Conservation (phyloP, 2,329 filamentous ascomycete species). For the Diaporthe ampelina region DNA sequence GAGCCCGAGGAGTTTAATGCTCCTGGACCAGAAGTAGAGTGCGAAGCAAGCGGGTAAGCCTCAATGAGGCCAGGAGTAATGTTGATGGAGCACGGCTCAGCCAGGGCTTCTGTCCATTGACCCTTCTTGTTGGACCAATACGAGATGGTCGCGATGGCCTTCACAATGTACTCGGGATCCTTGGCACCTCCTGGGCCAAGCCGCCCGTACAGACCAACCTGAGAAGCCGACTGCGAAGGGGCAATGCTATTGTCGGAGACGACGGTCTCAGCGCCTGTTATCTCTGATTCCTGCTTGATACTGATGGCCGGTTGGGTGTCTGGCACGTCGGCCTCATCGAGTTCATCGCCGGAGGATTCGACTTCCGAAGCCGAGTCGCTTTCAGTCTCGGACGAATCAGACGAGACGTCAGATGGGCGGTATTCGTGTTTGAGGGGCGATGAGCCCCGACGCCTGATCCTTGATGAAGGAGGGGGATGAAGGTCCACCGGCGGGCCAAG, state of each 20-base stretch:
- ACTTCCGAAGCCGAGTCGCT: constrained; percentile 66
- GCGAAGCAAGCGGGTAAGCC: constrained; percentile 61
- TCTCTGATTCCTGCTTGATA: constrained; percentile 59
- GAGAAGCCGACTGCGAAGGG: constrained; percentile 86
- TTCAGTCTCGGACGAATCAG: constrained; percentile 72
- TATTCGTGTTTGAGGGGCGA: constrained; percentile 98
- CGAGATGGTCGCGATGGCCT: constrained; percentile 69
- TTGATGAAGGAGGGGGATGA: constrained; percentile 56
- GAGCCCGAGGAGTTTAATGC: constrained; percentile 52
- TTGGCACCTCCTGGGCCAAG: constrained; percentile 68
- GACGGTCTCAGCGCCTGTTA: constrained; percentile 53
- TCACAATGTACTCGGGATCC: constrained; percentile 57
- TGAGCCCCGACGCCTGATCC: constrained; percentile 80
- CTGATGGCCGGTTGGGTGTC: constrained; percentile 72
- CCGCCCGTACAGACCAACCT: constrained; percentile 62
- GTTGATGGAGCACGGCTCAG: constrained; percentile 66
- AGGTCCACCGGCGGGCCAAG: constrained; percentile 63
- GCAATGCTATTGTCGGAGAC: constrained; percentile 73
- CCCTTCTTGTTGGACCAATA: constrained; percentile 74
- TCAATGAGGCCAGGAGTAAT: constrained; percentile 73
- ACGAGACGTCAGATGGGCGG: constrained; percentile 81
- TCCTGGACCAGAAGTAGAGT: constrained; percentile 51
- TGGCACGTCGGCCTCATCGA: constrained; percentile 72
- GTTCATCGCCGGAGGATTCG: constrained; percentile 66
- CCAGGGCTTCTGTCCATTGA: constrained; percentile 70